These are phyloP conservation scores for Pyricularia sp. DNA, from an alignment of 2,329 filamentous ascomycete species.

Conservation along the genomic window DNA sequence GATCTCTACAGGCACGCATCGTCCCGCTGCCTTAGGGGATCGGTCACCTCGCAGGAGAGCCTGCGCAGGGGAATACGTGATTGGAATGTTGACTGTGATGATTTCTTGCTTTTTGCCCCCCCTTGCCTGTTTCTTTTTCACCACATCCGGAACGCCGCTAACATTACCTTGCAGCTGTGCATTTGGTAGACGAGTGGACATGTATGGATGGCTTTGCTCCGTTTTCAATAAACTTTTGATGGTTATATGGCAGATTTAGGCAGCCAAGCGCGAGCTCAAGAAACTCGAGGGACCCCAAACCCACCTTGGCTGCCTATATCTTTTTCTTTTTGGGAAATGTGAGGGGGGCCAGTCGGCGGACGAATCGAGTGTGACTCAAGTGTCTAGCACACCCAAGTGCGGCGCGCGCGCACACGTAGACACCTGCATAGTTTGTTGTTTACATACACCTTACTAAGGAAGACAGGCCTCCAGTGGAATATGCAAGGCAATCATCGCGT, in stretches of 20 bases:
- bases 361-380: neutral
- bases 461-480: neutral
- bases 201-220: neutral
- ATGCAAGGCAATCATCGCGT: neutral
- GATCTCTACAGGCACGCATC: neutral
- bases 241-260: neutral
- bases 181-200: neutral
- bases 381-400: neutral
- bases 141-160: neutral
- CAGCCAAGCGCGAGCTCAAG: neutral
- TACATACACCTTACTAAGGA: neutral
- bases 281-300: neutral
- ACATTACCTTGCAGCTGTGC: neutral
- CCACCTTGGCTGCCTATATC: neutral
- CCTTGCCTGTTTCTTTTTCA: neutral
- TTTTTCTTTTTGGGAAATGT: too few relatives aligned
- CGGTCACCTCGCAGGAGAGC: neutral
- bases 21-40: neutral
- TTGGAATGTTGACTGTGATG: neutral
- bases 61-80: neutral
- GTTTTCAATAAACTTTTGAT: too few relatives aligned
- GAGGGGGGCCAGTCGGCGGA: neutral
- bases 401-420: neutral
- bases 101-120: neutral
- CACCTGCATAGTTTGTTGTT: too few relatives aligned